These are phyloP conservation scores for Macrolepiota dolichaula DNA, from an alignment of 768 basidiomycete species.

Conservation along the genomic window DNA sequence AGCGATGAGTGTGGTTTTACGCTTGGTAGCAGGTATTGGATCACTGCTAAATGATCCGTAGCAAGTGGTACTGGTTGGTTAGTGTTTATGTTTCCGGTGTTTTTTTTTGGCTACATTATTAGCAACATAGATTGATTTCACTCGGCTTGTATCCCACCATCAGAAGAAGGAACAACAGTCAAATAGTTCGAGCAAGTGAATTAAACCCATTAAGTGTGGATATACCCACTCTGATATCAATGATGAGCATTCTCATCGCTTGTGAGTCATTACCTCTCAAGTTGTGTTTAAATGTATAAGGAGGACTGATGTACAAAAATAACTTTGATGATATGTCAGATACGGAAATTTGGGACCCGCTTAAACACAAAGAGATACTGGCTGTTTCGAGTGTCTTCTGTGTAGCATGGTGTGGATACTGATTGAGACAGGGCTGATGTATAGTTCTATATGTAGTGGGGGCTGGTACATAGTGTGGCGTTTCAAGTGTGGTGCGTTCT, in stretches of 20 bases:
- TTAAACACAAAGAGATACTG: constrained; percentile 21
- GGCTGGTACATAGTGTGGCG: constrained; percentile 33
- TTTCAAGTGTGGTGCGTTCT: constrained; percentile 33
- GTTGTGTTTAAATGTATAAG: not conserved
- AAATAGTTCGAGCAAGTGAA: constrained; percentile 23
- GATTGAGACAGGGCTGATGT: constrained; percentile 38
- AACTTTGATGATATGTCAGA: constrained; percentile 35
- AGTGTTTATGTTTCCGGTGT: constrained; percentile 28
- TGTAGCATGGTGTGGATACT: constrained; percentile 26
- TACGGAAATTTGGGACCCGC: constrained; percentile 29
- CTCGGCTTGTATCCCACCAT: constrained; percentile 28
- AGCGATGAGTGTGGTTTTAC: not conserved
- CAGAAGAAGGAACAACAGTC: constrained; percentile 18
- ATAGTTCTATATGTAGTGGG: constrained; percentile 32
- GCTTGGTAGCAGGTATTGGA: constrained; percentile 25
- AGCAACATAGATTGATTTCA: not conserved
- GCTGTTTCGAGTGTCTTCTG: constrained; percentile 21
- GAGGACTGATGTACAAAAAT: not conserved
- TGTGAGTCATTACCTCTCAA: constrained; percentile 22
- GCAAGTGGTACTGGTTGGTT: constrained; percentile 24
- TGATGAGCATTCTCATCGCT: constrained; percentile 33
- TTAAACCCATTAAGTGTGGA: constrained; percentile 34
- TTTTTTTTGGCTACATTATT: not conserved
- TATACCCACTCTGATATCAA: constrained; percentile 33
- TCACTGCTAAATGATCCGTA: constrained; percentile 36